phyloP scores from a whole-genome alignment of 2,329 filamentous ascomycete genomes.

The Samsoniella hepiali region DNA sequence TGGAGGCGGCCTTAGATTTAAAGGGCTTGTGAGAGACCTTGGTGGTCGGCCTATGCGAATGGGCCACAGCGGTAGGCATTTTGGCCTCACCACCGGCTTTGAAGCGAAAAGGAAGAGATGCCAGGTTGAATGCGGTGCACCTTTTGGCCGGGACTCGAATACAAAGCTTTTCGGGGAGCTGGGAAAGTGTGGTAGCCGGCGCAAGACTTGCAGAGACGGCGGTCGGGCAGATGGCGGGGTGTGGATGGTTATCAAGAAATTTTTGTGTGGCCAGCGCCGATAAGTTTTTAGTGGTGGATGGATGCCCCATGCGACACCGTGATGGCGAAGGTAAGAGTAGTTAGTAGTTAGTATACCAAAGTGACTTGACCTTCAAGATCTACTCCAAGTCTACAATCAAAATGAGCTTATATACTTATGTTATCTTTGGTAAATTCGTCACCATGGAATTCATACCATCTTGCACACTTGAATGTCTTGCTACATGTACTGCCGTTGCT shows the following conservation, averaged over 20 bases:
- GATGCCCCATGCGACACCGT: constrained; percentile 11
- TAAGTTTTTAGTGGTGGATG: constrained; percentile 19
- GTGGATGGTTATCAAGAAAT: constrained; percentile 33
- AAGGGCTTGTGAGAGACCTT: constrained; percentile 86
- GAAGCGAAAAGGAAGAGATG: constrained; percentile 78
- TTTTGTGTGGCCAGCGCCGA: constrained; percentile 19
- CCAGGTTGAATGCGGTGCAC: constrained; percentile 46
- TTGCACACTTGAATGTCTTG: neutral
- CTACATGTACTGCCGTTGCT: neutral
- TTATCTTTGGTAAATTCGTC: no score
- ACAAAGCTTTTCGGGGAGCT: neutral
- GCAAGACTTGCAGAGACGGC: constrained; percentile 35
- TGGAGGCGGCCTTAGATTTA: constrained; percentile 88
- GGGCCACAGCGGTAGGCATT: constrained; percentile 69
- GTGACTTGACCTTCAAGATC: no score
- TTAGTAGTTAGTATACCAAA: neutral
- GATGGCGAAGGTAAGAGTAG: neutral
- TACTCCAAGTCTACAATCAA: no score
- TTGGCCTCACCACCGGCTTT: constrained; percentile 73
- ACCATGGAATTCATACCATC: neutral
- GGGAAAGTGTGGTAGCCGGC: constrained; percentile 1
- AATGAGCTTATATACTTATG: no score
- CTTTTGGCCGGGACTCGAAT: neutral
- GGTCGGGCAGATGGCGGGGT: constrained; percentile 17
- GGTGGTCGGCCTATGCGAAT: constrained; percentile 90